These are phyloP conservation scores for Aspergillus sparsus DNA, from an alignment of 495 filamentous ascomycete genomes.

Conservation along the genomic window DNA sequence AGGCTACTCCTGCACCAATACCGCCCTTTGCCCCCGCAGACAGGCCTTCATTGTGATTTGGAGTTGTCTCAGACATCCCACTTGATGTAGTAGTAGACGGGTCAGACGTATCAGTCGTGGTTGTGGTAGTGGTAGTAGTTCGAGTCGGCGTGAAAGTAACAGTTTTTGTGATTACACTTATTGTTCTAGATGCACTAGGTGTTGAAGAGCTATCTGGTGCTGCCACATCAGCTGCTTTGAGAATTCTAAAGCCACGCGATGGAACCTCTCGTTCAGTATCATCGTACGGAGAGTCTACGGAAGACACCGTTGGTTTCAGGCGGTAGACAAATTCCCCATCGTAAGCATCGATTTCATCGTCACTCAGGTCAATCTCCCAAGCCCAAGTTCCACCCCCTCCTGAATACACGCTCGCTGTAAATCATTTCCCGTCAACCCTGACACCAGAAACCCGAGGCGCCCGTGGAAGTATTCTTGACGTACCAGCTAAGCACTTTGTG, in stretches of 20 bases:
- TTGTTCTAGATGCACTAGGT: background rate
- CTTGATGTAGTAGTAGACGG: no score
- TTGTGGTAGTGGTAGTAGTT: background rate
- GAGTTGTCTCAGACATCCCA: background rate
- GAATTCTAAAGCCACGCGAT: background rate
- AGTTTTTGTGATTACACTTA: background rate
- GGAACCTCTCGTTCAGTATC: background rate
- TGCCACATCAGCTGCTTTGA: background rate
- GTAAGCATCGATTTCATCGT: background rate
- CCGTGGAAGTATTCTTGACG: background rate
- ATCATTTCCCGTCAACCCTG: background rate
- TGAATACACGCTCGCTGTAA: background rate
- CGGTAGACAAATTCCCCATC: background rate
- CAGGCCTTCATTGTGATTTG: background rate
- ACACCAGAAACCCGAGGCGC: background rate
- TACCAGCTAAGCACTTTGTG: background rate
- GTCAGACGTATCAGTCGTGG: background rate
- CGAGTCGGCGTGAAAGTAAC: no score
- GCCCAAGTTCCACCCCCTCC: background rate
- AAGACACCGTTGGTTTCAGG: background rate
- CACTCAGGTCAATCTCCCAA: background rate
- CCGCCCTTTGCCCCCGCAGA: background rate
- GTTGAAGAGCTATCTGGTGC: background rate
- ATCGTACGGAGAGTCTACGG: background rate
- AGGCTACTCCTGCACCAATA: background rate